Base-by-base conservation (phyloP, 768 basidiomycete genomes). In the Trametes gibbosa region DNA sequence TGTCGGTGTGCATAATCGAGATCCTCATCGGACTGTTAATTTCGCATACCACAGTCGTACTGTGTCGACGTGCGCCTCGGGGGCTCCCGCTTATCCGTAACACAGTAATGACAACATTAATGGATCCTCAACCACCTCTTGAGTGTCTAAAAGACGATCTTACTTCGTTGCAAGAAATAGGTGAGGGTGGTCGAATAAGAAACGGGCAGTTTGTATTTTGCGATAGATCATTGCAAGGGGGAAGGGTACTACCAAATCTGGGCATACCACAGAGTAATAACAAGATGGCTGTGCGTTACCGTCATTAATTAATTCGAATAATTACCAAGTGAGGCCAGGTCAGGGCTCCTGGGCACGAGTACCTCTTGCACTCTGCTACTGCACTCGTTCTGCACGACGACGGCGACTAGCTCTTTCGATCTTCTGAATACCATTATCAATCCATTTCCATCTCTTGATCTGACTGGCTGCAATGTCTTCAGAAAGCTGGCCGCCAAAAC, bases 401-500 rank as follows among this genome's bases (percentile, higher is more conserved):
- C 34, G 32, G 40, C 47, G 7, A 29, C n/a, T 19, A 21, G 34
- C 35, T 27, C 39, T 50, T 13, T 32, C 6, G 5, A 10, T 40
- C 39, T 23, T 17, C 25, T 17, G 35, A n/a, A 6, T 24, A 10
- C 23, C 23, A 23, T 24, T 41, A 21, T 37, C 14, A 9, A 14
- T 9, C 13, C 14, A 21, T 24, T 23, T 9, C 21, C 24, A 35
- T 48, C 12, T 41, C 32, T 43, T n/a, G 29, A 24, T 24, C 23
- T 24, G 14, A 17, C 43, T 17, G 17, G 55, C 25, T 50, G 27
- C 65, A 51, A 89, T 90, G 87, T 89, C 88, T 41, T 77, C 87
- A 21, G 87, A 90, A 51, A 86, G 87, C 14, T 91, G 89, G 89
- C 89, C 89, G 7, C 89, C 86, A 61, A 84, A 82, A 67, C 79